Evolutionary conservation across 2,329 filamentous ascomycete species (phyloP), one percentile per base, ranked within the genome.

Genomic region (Apiospora koreana): DNA sequence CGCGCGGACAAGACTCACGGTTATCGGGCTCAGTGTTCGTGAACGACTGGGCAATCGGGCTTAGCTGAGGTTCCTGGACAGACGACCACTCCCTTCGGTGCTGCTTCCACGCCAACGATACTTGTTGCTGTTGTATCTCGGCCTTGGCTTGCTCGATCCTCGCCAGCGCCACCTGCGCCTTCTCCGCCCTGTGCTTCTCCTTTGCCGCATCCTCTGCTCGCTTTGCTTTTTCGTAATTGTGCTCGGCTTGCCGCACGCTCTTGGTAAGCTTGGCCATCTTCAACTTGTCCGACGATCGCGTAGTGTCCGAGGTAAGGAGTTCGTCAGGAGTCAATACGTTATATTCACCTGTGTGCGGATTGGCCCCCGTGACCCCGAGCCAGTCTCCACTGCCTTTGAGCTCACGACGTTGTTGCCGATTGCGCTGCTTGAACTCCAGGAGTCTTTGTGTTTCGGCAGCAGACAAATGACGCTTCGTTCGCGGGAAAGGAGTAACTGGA

Each of bases 311-410:
- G 71, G 84, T 87, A 18, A 82, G 81, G 2, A 85, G 78, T 31
- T 75, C 76, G 28, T 77, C 85, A 9, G 85, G 84, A 4, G 85
- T 87, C 46, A 88, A 79, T 18, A 86, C 77, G 70, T 89, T 85
- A 66, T 85, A 83, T 72, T 85, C 80, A 6, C 88, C 87, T 0
- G 88, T 89, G 54, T 83, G 79, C 0, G 88, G 88, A 74, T 90
- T 89, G 68, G 87, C 81, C 3, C 88, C 88, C 70, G 88, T 87
- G 1, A 89, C 86, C 1, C 87, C 88, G 0, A 90, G 82, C 74
- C 85, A 90, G 75, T 91, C 88, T 5, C 87, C 87, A 69, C 86
- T 88, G 69, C 85, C 83, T 71, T 85, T 87, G 69, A 89, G 80
- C 50, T 77, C 83, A 62, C 82, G 81, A 7, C 87, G 83, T 45